Conservation (phyloP, 768 basidiomycete species). For the Phaeolepiota aurea region DNA sequence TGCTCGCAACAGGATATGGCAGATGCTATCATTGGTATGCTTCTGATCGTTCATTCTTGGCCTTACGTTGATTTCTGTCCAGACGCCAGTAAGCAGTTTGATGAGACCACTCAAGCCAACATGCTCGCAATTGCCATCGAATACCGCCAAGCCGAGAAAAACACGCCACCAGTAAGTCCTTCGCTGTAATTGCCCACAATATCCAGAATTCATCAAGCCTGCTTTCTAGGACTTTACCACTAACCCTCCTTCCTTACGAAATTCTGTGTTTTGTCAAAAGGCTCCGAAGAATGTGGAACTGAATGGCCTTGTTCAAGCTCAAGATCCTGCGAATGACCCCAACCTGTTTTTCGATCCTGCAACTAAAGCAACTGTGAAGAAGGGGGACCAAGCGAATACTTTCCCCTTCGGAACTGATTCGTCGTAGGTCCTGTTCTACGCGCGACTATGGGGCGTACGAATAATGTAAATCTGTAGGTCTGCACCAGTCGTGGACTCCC, state of each 20-base stretch:
- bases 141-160: conserved; percentile 51
- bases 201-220: no score
- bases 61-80: no score
- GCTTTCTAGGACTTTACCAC: conserved; percentile 42
- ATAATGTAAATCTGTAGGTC: no score
- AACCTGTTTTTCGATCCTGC: conserved; percentile 44
- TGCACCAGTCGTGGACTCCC: conserved; percentile 1
- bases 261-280: conserved; percentile 52
- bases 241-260: conserved; percentile 39
- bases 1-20: conserved; percentile 53
- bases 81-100: conserved; percentile 48
- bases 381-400: conserved; percentile 40
- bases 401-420: conserved; percentile 31
- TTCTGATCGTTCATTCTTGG: no score
- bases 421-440: conserved; percentile 9
- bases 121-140: conserved; percentile 46
- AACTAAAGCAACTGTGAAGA: conserved; percentile 26
- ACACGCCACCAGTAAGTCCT: conserved; percentile 42
- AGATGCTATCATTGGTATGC: conserved; percentile 47
- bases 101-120: conserved; percentile 36
- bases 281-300: conserved; percentile 42
- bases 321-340: conserved; percentile 44
- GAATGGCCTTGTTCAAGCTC: conserved; percentile 41
- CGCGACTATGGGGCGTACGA: background rate
- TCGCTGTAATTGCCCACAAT: background rate